Evolutionary conservation across 805 yeast species (phyloP).

Genomic region (Maudiozyma serrabonitensis): DNA sequence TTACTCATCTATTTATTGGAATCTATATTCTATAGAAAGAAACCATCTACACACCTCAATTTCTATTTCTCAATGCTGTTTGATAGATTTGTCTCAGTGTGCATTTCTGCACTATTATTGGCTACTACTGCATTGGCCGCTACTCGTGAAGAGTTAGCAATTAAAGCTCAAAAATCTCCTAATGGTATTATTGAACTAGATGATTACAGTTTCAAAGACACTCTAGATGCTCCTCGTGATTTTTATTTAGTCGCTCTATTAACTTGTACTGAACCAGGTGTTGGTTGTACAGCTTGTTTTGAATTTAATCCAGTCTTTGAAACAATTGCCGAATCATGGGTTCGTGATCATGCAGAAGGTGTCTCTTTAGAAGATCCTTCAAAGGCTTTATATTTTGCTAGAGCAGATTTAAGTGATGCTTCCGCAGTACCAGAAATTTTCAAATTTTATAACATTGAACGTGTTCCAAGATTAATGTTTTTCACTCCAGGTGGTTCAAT

Average conservation of each 20-base stretch:
- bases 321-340: constrained; percentile 55
- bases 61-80: no score
- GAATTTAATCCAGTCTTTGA: constrained; percentile 59
- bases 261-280: constrained; percentile 63
- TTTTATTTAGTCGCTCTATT: constrained; percentile 62
- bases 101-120: not conserved
- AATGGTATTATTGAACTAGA: constrained; percentile 39
- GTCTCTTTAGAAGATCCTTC: constrained; percentile 20
- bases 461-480: constrained; percentile 69
- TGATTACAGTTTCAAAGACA: constrained; percentile 48
- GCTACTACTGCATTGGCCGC: constrained; percentile 1
- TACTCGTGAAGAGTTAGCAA: constrained; percentile 15
- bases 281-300: constrained; percentile 70
- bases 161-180: constrained; percentile 21
- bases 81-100: not conserved
- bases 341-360: constrained; percentile 45
- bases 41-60: no score
- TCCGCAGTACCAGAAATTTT: constrained; percentile 39
- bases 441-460: constrained; percentile 40
- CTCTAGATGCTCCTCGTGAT: constrained; percentile 53
- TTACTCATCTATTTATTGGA: no score
- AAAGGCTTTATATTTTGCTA: constrained; percentile 51
- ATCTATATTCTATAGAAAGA: no score
- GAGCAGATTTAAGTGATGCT: constrained; percentile 48
- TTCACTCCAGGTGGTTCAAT: constrained; percentile 45